Evolutionary conservation across 345 rosid species (phyloP), one percentile per base, ranked within the genome.

Genomic region (Acer campestre): DNA sequence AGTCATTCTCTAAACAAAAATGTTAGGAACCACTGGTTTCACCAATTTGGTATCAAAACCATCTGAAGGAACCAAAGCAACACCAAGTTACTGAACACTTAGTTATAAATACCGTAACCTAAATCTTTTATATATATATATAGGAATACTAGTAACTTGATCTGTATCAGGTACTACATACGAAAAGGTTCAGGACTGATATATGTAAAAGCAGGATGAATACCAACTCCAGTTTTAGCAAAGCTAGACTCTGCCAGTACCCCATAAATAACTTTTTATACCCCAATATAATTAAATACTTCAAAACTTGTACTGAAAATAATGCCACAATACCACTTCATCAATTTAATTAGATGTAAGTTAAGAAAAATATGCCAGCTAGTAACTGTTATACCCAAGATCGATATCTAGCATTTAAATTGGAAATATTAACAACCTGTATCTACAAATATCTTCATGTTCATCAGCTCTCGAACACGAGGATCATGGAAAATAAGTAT

Each of bases 381-480:
- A 61, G 31, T 27, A 46, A 27, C 22, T 29, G n/a, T 69, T 10
- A 61, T 56, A 31, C 5, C 55, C 20, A 9, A 65, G 35, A 48
- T 62, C 29, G 46, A 44, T n/a, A 10, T 10, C 48, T 48, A 35
- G 12, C 38, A 17, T 40, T 31, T 46, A 20, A 69, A 31, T 65
- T 27, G 64, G 8, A 46, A 23, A 35, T 80, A 74, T 65, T 71
- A 78, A 77, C 49, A 77, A 95, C 98, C 98, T 90, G 98, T 88
- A 90, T 94, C 97, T 69, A 95, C 98, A 88, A 95, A 93, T 84
- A 95, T 93, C 86, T 95, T 95, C 98, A 95, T 95, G 92, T 91
- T 93, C 98, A 93, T 95, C 90, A 95, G 67, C 63, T 84, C 94
- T 70, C 98, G 87, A 70, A 95, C 91, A 69, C 92, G 90, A 55